phyloP scores from a whole-genome alignment of 2,329 filamentous ascomycete species.

The Coniella vitis region DNA sequence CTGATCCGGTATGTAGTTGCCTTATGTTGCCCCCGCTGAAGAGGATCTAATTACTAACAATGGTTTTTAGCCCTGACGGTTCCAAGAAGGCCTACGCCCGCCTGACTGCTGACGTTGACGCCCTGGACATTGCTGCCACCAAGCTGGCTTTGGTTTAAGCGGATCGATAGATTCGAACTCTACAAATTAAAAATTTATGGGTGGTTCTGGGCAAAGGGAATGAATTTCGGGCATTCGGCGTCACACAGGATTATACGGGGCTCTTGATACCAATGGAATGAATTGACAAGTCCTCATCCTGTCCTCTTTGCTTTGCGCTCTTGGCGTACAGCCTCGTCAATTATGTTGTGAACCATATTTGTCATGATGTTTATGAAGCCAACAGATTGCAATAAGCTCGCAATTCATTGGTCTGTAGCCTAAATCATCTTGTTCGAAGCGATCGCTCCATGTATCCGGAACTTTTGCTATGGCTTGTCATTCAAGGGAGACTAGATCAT shows the following conservation, averaged over 20 bases:
- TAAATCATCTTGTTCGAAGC: background rate
- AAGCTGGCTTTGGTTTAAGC: constrained; percentile 96
- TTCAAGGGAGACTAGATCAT: too few species aligned
- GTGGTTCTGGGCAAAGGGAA: constrained; percentile 11
- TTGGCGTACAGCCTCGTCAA: background rate
- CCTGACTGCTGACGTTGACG: constrained; percentile 93
- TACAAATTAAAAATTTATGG: constrained; percentile 1
- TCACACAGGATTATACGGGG: constrained; percentile 14
- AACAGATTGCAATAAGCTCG: background rate
- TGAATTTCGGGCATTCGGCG: constrained; percentile 15
- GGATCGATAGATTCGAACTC: constrained; percentile 36
- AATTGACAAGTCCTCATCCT: constrained; percentile 17
- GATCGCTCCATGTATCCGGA: background rate
- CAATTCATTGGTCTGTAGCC: background rate
- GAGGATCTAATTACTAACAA: constrained; percentile 13
- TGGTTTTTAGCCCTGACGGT: constrained; percentile 68
- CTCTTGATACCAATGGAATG: constrained; percentile 17
- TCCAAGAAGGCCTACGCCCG: constrained; percentile 98
- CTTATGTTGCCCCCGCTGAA: too few species aligned
- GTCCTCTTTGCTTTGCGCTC: constrained; percentile 1
- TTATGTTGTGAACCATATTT: background rate
- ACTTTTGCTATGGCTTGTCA: background rate
- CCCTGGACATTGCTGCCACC: constrained; percentile 97
- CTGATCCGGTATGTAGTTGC: constrained; percentile 70
- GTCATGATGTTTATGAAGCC: background rate